Percentiles rank a stretch among this genome's conserved stretches.
Evolutionary conservation across 2,329 filamentous ascomycete species (phyloP).

Genomic region (Epichloe typhina): DNA sequence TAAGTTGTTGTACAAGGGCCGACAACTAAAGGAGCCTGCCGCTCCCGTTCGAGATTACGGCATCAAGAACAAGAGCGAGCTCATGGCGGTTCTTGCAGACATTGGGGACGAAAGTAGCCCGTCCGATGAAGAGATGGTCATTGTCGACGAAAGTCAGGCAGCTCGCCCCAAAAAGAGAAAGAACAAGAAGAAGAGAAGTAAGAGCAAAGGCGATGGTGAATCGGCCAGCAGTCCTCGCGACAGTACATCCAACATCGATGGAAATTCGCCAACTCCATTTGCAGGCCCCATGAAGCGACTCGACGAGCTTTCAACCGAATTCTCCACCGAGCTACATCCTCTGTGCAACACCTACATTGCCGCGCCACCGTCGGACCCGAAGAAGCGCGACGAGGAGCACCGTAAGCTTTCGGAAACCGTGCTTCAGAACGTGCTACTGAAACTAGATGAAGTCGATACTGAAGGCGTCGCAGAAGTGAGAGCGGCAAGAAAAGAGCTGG

Average conservation of each 20-base stretch:
- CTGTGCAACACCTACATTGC: slow-evolving; percentile 48
- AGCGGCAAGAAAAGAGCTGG: slow-evolving; percentile 54
- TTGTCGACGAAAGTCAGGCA: slow-evolving; percentile 24
- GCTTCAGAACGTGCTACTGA: slow-evolving; percentile 62
- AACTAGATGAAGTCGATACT: slow-evolving; percentile 63
- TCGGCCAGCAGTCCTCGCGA: slow-evolving; percentile 31
- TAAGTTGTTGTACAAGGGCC: slow-evolving; percentile 63
- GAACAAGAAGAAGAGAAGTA: slow-evolving; percentile 30
- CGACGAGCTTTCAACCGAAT: slow-evolving; percentile 50
- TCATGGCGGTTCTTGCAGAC: slow-evolving; percentile 36
- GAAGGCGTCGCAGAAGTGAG: slow-evolving; percentile 55
- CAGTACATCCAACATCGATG: slow-evolving; percentile 26
- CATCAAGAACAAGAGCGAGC: slow-evolving; percentile 46
- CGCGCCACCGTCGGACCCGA: slow-evolving; percentile 49
- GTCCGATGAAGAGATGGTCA: slow-evolving; percentile 31
- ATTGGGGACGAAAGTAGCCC: slow-evolving; percentile 21
- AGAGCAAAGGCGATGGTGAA: slow-evolving; percentile 22
- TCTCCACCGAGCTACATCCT: slow-evolving; percentile 51
- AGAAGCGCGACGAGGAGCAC: slow-evolving; percentile 62
- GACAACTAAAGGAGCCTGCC: slow-evolving; percentile 51
- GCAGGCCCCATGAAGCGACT: slow-evolving; percentile 41
- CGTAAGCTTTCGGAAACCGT: slow-evolving; percentile 63
- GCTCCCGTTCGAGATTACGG: slow-evolving; percentile 46
- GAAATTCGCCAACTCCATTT: slow-evolving; percentile 17
- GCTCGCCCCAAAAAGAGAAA: slow-evolving; percentile 26